Conservation (phyloP, 2,329 filamentous ascomycete genomes). For the Allantophomopsis cytisporea region DNA sequence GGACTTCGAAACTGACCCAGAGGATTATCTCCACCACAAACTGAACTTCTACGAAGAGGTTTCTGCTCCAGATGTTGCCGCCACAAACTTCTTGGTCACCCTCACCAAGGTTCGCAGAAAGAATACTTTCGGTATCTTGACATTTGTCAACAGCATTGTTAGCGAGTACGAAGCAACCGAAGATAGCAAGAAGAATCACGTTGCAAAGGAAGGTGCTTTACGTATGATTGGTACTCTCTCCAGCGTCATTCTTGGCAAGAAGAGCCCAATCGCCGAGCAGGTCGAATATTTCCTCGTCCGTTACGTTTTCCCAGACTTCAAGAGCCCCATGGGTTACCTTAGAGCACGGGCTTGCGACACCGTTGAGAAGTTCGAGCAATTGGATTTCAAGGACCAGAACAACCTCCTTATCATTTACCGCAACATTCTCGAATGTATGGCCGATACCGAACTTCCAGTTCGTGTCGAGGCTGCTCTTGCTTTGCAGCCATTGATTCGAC, state of each 20-base stretch:
- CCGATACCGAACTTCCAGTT: slow-evolving; percentile 83
- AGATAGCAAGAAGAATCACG: slow-evolving; percentile 81
- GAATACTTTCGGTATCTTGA: slow-evolving; percentile 88
- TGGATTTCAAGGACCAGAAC: slow-evolving; percentile 92
- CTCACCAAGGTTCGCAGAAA: slow-evolving; percentile 90
- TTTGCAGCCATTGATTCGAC: slow-evolving; percentile 86
- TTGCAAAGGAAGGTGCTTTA: slow-evolving; percentile 91
- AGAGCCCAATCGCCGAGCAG: slow-evolving; percentile 93
- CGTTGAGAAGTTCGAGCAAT: slow-evolving; percentile 92
- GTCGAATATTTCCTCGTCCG: slow-evolving; percentile 98
- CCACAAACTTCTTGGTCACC: slow-evolving; percentile 91
- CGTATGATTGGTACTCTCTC: slow-evolving; percentile 95
- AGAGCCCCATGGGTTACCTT: slow-evolving; percentile 81
- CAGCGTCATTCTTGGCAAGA: slow-evolving; percentile 90
- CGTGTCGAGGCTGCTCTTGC: slow-evolving; percentile 89
- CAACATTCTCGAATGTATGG: slow-evolving; percentile 94
- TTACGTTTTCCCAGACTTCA: slow-evolving; percentile 97
- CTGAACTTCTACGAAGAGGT: slow-evolving; percentile 97
- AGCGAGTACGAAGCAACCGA: slow-evolving; percentile 79
- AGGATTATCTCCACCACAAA: slow-evolving; percentile 94
- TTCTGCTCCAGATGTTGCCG: slow-evolving; percentile 85
- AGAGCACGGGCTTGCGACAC: slow-evolving; percentile 93
- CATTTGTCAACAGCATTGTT: slow-evolving; percentile 90
- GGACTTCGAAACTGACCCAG: slow-evolving; percentile 85
- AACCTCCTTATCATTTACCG: slow-evolving; percentile 94